Evolutionary conservation across 768 basidiomycete genomes (phyloP).

Genomic region (Trametes maxima): DNA sequence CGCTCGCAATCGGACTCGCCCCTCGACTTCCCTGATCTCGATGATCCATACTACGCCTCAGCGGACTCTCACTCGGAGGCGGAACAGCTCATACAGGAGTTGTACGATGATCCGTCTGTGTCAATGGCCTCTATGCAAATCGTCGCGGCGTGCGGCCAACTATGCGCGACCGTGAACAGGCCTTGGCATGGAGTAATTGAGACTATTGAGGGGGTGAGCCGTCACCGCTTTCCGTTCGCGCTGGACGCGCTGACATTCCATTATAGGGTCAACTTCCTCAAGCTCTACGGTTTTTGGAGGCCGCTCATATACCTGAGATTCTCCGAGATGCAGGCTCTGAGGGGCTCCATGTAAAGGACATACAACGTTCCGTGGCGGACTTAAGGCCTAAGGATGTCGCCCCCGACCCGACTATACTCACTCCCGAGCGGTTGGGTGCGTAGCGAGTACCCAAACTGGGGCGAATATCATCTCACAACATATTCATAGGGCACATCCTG

Average conservation of each 20-base stretch:
- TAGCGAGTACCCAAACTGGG: slow-evolving; percentile 6
- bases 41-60: slow-evolving; percentile 5
- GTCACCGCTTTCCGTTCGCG: not conserved
- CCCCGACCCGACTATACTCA: not conserved
- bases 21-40: slow-evolving; percentile 4
- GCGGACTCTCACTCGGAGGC: not conserved
- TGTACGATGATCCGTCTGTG: slow-evolving; percentile 1
- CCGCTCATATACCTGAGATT: slow-evolving; percentile 18
- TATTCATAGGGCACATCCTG: slow-evolving; percentile 11
- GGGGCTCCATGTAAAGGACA: not conserved
- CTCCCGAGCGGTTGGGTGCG: not conserved
- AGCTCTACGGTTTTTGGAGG: slow-evolving; percentile 10
- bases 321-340: slow-evolving; percentile 21
- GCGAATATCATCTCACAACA: not conserved
- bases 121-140: not conserved
- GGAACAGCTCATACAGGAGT: slow-evolving; percentile 1
- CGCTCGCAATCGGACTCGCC: not conserved
- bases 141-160: slow-evolving; percentile 13
- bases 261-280: slow-evolving; percentile 10
- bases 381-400: slow-evolving; percentile 13
- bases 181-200: slow-evolving; percentile 6
- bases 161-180: slow-evolving; percentile 4
- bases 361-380: not conserved
- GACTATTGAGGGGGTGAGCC: slow-evolving; percentile 31
- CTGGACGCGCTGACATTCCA: not conserved